Percentiles rank a stretch among this genome's conserved stretches.
Conservation (phyloP, 805 yeast genomes). For the Candida maesae region DNA sequence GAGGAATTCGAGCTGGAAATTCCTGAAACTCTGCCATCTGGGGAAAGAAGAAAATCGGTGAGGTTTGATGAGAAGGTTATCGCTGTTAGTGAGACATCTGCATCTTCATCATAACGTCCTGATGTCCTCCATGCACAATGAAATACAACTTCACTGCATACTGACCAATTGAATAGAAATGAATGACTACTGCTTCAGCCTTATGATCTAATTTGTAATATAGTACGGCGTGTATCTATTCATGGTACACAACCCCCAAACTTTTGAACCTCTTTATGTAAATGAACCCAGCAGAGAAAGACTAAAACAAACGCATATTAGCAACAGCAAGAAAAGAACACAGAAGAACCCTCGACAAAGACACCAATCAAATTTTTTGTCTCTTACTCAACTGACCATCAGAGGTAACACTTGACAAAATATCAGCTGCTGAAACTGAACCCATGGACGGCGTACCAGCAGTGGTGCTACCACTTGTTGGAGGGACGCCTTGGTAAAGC, state of each 20-base stretch:
- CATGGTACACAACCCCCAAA: background rate
- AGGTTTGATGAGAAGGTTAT: constrained; percentile 61
- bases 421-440: background rate
- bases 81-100: constrained; percentile 38
- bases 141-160: too few relatives aligned
- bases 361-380: constrained; percentile 27
- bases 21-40: constrained; percentile 31
- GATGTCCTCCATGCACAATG: too few relatives aligned
- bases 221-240: background rate
- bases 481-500: constrained; percentile 14
- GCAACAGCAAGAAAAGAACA: too few relatives aligned
- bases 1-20: constrained; percentile 44
- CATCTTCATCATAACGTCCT: too few relatives aligned
- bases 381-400: constrained; percentile 25
- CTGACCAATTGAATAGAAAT: too few relatives aligned
- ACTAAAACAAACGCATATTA: background rate
- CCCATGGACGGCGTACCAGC: background rate
- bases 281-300: background rate
- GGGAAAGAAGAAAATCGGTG: constrained; percentile 59
- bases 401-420: background rate
- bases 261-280: background rate
- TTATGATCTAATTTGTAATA: too few relatives aligned
- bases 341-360: too few relatives aligned
- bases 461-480: background rate
- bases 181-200: too few relatives aligned